A percentile compares a stretch with the other conserved stretches of the same genome.
phyloP scores from a whole-genome alignment of 768 basidiomycete genomes.

The Leccinellum luteum region DNA sequence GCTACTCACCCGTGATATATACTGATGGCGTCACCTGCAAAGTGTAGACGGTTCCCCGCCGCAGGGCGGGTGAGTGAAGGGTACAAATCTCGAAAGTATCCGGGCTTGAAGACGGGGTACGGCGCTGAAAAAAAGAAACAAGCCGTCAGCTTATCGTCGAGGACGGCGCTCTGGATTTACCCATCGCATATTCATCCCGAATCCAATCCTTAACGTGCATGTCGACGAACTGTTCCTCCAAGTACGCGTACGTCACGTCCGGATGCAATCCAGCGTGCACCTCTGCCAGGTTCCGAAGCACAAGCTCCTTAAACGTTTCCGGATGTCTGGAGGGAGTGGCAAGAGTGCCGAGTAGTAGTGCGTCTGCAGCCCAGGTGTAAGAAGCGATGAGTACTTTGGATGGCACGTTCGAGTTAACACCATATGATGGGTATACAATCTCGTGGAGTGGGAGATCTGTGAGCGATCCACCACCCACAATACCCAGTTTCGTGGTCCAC shows the following conservation, averaged over 20 bases:
- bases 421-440: neutral
- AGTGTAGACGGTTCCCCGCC: neutral
- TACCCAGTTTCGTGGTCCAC: neutral
- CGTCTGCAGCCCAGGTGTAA: neutral
- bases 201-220: neutral
- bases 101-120: neutral
- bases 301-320: neutral
- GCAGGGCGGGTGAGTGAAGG: neutral
- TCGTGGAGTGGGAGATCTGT: neutral
- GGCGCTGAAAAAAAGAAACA: neutral
- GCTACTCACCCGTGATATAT: neutral
- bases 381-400: neutral
- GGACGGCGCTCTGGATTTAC: neutral
- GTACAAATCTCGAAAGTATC: neutral
- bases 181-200: neutral
- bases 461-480: neutral
- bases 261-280: neutral
- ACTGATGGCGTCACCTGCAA: conserved; percentile 1
- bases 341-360: neutral
- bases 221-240: neutral
- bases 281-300: neutral
- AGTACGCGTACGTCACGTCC: neutral
- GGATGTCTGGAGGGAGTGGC: neutral
- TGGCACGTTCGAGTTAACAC: neutral
- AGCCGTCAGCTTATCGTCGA: neutral